phyloP scores from a whole-genome alignment of 106 monocot species.

The Acanthochlamys bracteata region DNA sequence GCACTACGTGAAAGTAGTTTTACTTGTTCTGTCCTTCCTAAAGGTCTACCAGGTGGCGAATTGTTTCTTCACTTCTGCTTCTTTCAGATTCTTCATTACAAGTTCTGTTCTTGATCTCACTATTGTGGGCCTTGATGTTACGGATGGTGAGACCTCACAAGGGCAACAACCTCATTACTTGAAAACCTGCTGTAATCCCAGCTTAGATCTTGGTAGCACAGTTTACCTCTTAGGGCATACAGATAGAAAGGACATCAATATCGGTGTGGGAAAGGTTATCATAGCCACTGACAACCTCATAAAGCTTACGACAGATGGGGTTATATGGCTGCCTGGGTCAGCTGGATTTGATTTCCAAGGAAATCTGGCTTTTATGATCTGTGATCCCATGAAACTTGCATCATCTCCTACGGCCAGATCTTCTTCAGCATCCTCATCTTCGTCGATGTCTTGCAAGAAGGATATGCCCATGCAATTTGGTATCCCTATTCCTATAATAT shows the following conservation, averaged over 20 bases:
- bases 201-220: slow-evolving; percentile 53
- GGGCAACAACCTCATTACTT: slow-evolving; percentile 56
- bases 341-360: slow-evolving; percentile 92
- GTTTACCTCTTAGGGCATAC: slow-evolving; percentile 66
- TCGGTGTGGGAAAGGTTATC: slow-evolving; percentile 82
- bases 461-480: slow-evolving; percentile 70
- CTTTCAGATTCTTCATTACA: slow-evolving; percentile 91
- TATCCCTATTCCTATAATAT: slow-evolving; percentile 77
- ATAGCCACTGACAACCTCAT: slow-evolving; percentile 92
- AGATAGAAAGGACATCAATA: slow-evolving; percentile 41
- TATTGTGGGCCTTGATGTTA: slow-evolving; percentile 74
- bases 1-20: neutral
- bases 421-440: slow-evolving; percentile 59
- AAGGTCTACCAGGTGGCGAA: neutral
- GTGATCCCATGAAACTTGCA: slow-evolving; percentile 94
- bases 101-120: slow-evolving; percentile 92
- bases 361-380: slow-evolving; percentile 92
- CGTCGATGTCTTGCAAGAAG: slow-evolving; percentile 42
- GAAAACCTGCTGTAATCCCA: slow-evolving; percentile 62
- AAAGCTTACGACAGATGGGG: slow-evolving; percentile 70
- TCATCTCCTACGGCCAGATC: slow-evolving; percentile 66
- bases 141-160: slow-evolving; percentile 49
- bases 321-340: slow-evolving; percentile 71
- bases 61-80: slow-evolving; percentile 3
- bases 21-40: neutral